Percentiles rank a stretch among this genome's conserved stretches.
Evolutionary conservation across 2,329 filamentous ascomycete genomes (phyloP).

Genomic region (Aspergillus carbonarius): DNA sequence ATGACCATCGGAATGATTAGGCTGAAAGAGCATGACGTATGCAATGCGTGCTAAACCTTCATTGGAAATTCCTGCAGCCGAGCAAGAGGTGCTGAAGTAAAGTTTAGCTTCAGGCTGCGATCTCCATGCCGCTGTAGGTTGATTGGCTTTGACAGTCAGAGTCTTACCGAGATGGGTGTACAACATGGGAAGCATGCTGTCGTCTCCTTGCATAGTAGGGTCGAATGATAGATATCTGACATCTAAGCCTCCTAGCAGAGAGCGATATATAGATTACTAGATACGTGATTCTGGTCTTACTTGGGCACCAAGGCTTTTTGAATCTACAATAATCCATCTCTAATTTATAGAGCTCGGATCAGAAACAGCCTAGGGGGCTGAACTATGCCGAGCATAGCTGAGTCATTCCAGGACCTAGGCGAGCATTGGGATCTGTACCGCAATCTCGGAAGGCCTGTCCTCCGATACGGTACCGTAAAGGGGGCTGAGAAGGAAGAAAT

Average conservation of each 20-base stretch:
- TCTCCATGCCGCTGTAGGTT: no score
- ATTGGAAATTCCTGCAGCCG: not conserved
- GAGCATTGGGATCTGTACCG: not conserved
- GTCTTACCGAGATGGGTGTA: no score
- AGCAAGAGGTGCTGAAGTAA: not conserved
- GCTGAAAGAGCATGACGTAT: not conserved
- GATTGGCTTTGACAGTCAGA: no score
- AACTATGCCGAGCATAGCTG: not conserved
- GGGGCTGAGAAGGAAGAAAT: not conserved
- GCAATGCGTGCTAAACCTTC: not conserved
- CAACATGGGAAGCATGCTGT: no score
- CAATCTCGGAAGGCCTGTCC: constrained; percentile 8
- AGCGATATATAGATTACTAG: no score
- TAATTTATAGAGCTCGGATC: not conserved
- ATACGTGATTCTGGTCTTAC: no score
- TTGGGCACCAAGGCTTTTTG: no score
- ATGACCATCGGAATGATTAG: not conserved
- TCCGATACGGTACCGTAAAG: constrained; percentile 19
- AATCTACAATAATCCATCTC: not conserved
- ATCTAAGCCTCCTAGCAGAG: no score
- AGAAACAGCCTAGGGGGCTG: not conserved
- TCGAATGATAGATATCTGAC: no score
- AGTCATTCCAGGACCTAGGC: not conserved
- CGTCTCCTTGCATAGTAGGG: no score
- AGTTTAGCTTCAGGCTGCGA: not conserved